A percentile compares a stretch with the other conserved stretches of the same genome.
Conservation (phyloP, 2,329 filamentous ascomycete species). For the Aspergillus vadensis region DNA sequence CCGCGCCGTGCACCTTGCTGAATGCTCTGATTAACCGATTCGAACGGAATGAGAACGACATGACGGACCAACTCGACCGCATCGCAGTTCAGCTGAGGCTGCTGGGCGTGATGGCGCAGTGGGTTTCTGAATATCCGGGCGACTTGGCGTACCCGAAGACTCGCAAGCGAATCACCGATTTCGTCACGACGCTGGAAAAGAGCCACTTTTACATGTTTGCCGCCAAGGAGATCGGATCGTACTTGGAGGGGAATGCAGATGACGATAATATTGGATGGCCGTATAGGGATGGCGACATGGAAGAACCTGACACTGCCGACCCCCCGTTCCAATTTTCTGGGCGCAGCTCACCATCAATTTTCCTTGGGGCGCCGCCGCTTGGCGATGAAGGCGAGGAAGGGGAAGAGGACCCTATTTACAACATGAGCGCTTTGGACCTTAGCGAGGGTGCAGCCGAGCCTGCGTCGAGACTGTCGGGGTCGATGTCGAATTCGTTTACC, state of each 20-base stretch:
- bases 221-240: conserved; percentile 79
- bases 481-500: conserved; percentile 43
- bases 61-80: conserved; percentile 72
- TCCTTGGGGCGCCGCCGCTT: conserved; percentile 28
- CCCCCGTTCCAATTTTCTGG: conserved; percentile 45
- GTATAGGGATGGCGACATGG: conserved; percentile 69
- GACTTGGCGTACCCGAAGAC: conserved; percentile 84
- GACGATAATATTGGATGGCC: conserved; percentile 95
- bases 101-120: conserved; percentile 80
- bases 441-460: conserved; percentile 43
- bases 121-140: conserved; percentile 86
- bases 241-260: conserved; percentile 73
- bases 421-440: conserved; percentile 43
- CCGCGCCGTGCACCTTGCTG: conserved; percentile 76
- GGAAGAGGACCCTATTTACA: conserved; percentile 41
- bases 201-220: conserved; percentile 83
- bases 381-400: conserved; percentile 32
- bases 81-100: conserved; percentile 81
- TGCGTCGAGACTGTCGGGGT: conserved; percentile 41
- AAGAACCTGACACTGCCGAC: conserved; percentile 45
- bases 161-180: conserved; percentile 69
- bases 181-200: conserved; percentile 72
- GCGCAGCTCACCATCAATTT: conserved; percentile 43
- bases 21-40: conserved; percentile 66
- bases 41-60: conserved; percentile 71